Evolutionary conservation across 2,329 filamentous ascomycete genomes (phyloP), one percentile per base, ranked within the genome.

Genomic region (Colletotrichum simmondsii): DNA sequence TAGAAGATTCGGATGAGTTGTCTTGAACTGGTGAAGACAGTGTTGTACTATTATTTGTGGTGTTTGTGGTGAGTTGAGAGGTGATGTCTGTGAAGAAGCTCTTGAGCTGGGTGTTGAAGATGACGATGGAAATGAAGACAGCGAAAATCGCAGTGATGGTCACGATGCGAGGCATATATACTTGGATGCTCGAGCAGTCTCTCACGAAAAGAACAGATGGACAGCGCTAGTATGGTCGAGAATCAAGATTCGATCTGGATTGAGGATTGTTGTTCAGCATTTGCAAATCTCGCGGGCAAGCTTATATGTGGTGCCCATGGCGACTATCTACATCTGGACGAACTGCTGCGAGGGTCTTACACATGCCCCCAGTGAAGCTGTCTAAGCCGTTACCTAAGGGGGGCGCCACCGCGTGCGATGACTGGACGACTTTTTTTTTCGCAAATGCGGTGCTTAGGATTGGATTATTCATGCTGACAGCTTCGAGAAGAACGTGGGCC

Each of bases 161-260:
- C 74, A 77, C 74, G 76, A 81, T 74, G 58, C 81, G 82, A 74
- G 77, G 77, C 82, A 85, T 85, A 82, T 84, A 84, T 84, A 82
- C 76, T 70, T 52, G 24, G 2, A 24, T 0, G n/a, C 3, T 42
- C 14, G 37, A 42, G 7, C 22, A 14, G 3, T 12, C 46, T 52
- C 46, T 1, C 16, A 11, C 37, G 14, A 42, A 42, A 16, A 37
- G 12, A 32, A 1, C 3, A 8, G 3, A 57, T 26, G 32, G 10
- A 60, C 8, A 42, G 26, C 35, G 26, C 64, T 76, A 53, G 75
- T 54, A 66, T 11, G 32, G 14, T 74, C 68, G 64, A 73, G 76
- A 76, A 76, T 14, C 37, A 53, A 14, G 61, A 7, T 10, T 66
- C 61, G 46, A 72, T 32, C 12, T 14, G 35, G 35, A 42, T 62